Evolutionary conservation across 108 stramenopile genomes (phyloP).

Genomic region (Skeletonema tropicum): DNA sequence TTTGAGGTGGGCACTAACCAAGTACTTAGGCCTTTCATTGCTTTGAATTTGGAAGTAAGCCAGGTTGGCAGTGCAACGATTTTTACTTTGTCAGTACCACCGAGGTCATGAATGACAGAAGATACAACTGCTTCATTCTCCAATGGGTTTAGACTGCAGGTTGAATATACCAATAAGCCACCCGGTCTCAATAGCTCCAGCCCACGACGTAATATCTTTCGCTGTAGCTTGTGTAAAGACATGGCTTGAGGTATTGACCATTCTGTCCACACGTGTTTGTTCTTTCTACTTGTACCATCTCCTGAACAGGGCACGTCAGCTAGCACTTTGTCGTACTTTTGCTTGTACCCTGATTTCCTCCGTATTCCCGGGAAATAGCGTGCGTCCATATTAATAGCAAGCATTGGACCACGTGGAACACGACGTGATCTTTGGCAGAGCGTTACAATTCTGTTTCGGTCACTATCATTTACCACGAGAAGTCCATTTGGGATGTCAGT

Average conservation of each 20-base stretch:
- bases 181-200: slow-evolving; percentile 71
- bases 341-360: slow-evolving; percentile 16
- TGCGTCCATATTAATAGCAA: slow-evolving; percentile 54
- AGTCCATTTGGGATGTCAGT: slow-evolving; percentile 61
- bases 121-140: slow-evolving; percentile 98
- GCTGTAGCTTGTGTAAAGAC: slow-evolving; percentile 74
- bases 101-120: slow-evolving; percentile 13
- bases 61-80: slow-evolving; percentile 8
- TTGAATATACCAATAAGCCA: slow-evolving; percentile 91
- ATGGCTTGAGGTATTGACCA: slow-evolving; percentile 56
- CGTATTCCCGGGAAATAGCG: slow-evolving; percentile 69
- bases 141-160: slow-evolving; percentile 93
- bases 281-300: slow-evolving; percentile 95
- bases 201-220: slow-evolving; percentile 68
- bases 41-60: neutral
- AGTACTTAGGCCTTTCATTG: slow-evolving; percentile 3
- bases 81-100: slow-evolving; percentile 8
- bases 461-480: slow-evolving; percentile 93
- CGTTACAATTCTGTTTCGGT: slow-evolving; percentile 91
- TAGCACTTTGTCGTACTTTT: slow-evolving; percentile 89
- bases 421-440: slow-evolving; percentile 85
- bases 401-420: slow-evolving; percentile 36
- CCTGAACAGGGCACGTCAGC: slow-evolving; percentile 96
- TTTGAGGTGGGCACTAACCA: slow-evolving; percentile 16
- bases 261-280: slow-evolving; percentile 72